Conservation (phyloP, 176 grass and related monocot species). For the Oryza nivara region DNA sequence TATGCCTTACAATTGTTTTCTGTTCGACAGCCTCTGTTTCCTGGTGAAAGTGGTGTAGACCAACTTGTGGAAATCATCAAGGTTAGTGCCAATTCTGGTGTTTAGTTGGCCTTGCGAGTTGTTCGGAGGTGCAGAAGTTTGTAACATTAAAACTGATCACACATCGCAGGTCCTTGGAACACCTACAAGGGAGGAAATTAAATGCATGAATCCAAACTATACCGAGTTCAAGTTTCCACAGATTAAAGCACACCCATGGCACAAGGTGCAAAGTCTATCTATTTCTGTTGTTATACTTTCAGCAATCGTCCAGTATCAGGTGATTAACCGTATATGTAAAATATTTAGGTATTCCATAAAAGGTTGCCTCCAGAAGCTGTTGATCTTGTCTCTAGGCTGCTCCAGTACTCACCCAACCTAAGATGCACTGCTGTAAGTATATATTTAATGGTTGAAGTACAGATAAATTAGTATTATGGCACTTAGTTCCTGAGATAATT, state of each 20-base stretch:
- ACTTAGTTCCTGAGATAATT: background rate
- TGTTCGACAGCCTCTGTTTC: slow-evolving; percentile 72
- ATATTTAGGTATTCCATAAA: slow-evolving; percentile 73
- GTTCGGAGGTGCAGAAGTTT: background rate
- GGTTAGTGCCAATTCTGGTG: slow-evolving; percentile 34
- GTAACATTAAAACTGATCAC: slow-evolving; percentile 13
- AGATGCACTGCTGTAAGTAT: slow-evolving; percentile 76
- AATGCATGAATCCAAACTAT: slow-evolving; percentile 91
- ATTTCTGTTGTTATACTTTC: background rate
- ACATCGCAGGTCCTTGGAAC: slow-evolving; percentile 69
- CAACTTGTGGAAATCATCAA: slow-evolving; percentile 90
- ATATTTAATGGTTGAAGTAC: slow-evolving; percentile 8
- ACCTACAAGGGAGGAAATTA: slow-evolving; percentile 84
- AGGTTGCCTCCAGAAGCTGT: slow-evolving; percentile 77
- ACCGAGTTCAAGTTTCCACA: slow-evolving; percentile 82
- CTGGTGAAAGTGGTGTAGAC: slow-evolving; percentile 82
- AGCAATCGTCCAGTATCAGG: background rate
- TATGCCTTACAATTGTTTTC: slow-evolving; percentile 37
- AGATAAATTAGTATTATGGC: background rate
- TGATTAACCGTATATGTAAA: slow-evolving; percentile 4
- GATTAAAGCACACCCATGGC: slow-evolving; percentile 86
- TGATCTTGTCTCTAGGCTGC: slow-evolving; percentile 76
- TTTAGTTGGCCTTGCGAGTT: background rate
- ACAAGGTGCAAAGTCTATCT: slow-evolving; percentile 57
- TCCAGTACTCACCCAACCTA: slow-evolving; percentile 78